Evolutionary conservation across 2,329 filamentous ascomycete genomes (phyloP), one percentile per base, ranked within the genome.

Genomic region (Pestalotiopsis sp.): DNA sequence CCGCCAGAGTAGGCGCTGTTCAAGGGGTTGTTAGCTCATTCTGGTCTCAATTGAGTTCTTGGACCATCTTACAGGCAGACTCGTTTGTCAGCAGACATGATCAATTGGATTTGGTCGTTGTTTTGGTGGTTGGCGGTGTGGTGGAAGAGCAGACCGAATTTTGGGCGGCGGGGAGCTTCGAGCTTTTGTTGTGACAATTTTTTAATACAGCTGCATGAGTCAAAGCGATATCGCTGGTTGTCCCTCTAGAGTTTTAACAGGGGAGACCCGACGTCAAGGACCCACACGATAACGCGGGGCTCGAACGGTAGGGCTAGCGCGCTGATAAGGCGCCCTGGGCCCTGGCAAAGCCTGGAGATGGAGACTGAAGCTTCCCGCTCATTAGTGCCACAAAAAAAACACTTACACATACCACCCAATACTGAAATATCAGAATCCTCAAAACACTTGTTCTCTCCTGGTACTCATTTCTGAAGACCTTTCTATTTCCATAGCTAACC

Each of bases 1-100:
- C 73, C 73, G 66, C 73, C 73, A 64, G 73, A 75, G 70, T 75
- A 75, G 72, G 73, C 73, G 60, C 72, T 74, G 49, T 11, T 52
- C 20, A 55, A 13, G 17, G 45, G 12, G 36, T 39, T 52, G 45
- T 52, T n/a, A 52, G 17, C 14, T 52, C 17, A 52, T 13, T n/a
- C 20, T 9, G 11, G 17, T 52, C 45, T n/a, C 17, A 9, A 9
- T 20, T 52, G 17, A 52, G 20, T 52, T 52, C 14, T 52, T 17
- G 45, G 9, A n/a, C 20, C 17, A 3, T n/a, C 45, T n/a, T 52
- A 52, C 45, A 52, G 45, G 45, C 45, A 52, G 45, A 52, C 45
- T n/a, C 45, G 45, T 52, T 52, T 52, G 45, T 52, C 45, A n/a
- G 45, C 14, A 52, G 45, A 52, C 45, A 52, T 52, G 45, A 52